Conservation (phyloP, 2,329 filamentous ascomycete species). For the Paraconiothyrium brasiliense region DNA sequence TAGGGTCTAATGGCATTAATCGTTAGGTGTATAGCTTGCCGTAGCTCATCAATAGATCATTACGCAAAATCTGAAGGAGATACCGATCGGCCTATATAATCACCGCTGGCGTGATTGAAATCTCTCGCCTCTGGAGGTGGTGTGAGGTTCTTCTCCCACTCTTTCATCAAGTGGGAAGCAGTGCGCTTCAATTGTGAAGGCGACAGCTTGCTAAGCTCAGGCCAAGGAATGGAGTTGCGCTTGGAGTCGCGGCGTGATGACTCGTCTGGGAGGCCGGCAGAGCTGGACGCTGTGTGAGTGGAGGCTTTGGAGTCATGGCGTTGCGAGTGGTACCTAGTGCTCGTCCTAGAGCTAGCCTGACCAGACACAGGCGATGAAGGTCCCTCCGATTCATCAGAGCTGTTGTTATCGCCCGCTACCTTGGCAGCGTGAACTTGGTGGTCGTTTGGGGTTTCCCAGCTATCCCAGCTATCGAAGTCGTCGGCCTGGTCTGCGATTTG, state of each 20-base stretch:
- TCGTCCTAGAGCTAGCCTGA: conserved; percentile 62
- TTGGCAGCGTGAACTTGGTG: conserved; percentile 47
- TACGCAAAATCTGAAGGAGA: conserved; percentile 33
- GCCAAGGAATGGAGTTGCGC: conserved; percentile 66
- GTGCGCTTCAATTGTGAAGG: conserved; percentile 83
- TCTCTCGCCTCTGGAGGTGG: conserved; percentile 52
- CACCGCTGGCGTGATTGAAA: conserved; percentile 42
- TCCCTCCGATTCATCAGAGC: conserved; percentile 61
- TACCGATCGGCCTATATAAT: conserved; percentile 46
- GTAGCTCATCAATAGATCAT: conserved; percentile 32
- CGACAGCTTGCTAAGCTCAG: conserved; percentile 74
- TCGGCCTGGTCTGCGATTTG: conserved; percentile 47
- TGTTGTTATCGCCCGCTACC: conserved; percentile 34
- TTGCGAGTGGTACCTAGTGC: conserved; percentile 59
- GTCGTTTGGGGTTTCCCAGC: conserved; percentile 62
- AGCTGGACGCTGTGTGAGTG: conserved; percentile 45
- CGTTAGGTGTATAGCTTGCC: conserved; percentile 33
- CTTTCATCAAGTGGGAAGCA: conserved; percentile 85
- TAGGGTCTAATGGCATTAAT: conserved; percentile 42
- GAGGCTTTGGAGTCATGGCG: conserved; percentile 51
- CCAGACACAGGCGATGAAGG: conserved; percentile 54
- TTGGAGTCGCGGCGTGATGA: conserved; percentile 37
- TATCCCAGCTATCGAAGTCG: conserved; percentile 64
- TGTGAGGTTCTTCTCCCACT: conserved; percentile 85
- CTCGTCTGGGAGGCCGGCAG: conserved; percentile 35